phyloP scores from a whole-genome alignment of 2,329 filamentous ascomycete species.

The Phialophora tarda region DNA sequence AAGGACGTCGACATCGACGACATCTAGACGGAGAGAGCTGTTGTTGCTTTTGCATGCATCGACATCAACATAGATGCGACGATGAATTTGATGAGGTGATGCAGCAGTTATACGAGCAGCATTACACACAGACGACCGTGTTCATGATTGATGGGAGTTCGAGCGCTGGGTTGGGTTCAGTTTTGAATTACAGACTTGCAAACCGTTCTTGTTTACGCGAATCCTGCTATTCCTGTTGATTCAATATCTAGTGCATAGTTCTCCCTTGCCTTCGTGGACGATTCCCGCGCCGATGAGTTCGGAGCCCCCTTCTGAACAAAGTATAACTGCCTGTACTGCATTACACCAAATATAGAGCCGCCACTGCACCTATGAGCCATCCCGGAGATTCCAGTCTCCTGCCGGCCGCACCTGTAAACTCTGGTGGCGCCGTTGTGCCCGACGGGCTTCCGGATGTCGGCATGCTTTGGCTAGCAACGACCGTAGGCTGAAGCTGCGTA shows the following conservation, averaged over 20 bases:
- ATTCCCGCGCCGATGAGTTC: background rate
- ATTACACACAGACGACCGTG: background rate
- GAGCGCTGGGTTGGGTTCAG: constrained; percentile 3
- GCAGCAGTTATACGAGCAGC: constrained; percentile 1
- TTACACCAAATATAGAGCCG: constrained; percentile 2
- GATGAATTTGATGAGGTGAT: constrained; percentile 15
- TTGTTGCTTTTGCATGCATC: constrained; percentile 16
- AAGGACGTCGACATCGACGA: constrained; percentile 88
- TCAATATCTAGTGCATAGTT: background rate
- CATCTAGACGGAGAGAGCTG: constrained; percentile 66
- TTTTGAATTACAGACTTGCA: background rate
- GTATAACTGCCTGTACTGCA: background rate
- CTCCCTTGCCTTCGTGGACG: background rate
- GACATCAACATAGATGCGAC: background rate
- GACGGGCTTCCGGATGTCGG: background rate
- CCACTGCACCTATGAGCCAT: background rate
- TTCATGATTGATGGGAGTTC: constrained; percentile 26
- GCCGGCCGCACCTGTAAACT: background rate
- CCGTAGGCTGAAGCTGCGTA: constrained; percentile 9
- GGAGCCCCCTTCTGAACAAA: background rate
- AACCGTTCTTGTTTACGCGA: background rate
- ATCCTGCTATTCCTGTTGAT: background rate
- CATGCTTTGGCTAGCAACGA: constrained; percentile 3
- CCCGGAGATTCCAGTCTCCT: constrained; percentile 1
- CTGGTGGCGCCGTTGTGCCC: background rate